Percentiles rank a stretch among this genome's conserved stretches.
These are phyloP conservation scores for Thuidium tamariscinum DNA, from an alignment of 225 moss, liverwort and hornwort genomes.

Conservation along the genomic window DNA sequence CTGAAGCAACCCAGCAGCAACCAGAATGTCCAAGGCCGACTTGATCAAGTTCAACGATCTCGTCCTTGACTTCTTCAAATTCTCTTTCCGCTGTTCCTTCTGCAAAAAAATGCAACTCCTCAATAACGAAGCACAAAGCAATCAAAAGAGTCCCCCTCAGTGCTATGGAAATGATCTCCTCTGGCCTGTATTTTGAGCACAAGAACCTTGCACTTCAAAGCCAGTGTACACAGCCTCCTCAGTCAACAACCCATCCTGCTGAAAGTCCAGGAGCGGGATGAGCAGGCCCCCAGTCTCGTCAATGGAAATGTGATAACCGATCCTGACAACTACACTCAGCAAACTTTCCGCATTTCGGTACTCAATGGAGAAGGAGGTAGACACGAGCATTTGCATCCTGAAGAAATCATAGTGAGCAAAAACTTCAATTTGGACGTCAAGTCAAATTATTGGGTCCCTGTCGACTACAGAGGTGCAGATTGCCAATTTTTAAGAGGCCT, in stretches of 20 bases:
- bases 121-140: neutral
- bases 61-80: neutral
- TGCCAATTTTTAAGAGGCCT: neutral
- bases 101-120: conserved; percentile 5
- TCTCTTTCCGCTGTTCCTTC: conserved; percentile 33
- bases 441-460: neutral
- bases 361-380: neutral
- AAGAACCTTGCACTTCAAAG: neutral
- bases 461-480: neutral
- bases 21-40: neutral
- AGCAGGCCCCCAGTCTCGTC: neutral
- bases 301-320: neutral
- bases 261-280: neutral
- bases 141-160: neutral
- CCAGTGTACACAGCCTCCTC: neutral
- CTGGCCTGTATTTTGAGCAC: neutral
- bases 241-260: neutral
- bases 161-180: neutral
- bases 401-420: neutral
- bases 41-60: neutral
- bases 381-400: neutral
- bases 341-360: neutral
- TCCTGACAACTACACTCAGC: neutral
- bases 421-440: neutral
- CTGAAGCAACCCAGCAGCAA: neutral